phyloP scores from a whole-genome alignment of 768 basidiomycete species.

The Cantharellus anzutake region DNA sequence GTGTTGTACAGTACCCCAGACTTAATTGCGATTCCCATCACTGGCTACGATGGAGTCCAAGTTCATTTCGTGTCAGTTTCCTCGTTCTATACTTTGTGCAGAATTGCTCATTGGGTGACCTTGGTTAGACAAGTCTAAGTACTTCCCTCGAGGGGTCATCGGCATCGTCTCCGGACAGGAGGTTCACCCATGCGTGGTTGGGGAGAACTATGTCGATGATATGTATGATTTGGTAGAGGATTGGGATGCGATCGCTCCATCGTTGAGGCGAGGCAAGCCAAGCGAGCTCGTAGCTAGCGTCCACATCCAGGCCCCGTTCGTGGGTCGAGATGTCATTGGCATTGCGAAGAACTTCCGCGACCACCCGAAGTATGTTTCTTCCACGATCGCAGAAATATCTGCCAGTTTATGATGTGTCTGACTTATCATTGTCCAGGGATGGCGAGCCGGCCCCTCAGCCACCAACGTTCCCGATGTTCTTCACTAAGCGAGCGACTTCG shows the following conservation, averaged over 20 bases:
- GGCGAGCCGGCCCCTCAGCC: conserved; percentile 4
- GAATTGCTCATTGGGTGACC: too few relatives aligned
- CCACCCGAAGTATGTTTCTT: conserved; percentile 7
- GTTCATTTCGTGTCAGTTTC: too few relatives aligned
- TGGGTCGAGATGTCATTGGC: conserved; percentile 14
- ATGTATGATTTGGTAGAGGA: neutral
- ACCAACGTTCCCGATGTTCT: conserved; percentile 13
- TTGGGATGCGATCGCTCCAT: neutral
- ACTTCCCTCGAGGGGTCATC: neutral
- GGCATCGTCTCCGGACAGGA: neutral
- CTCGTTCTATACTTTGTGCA: too few relatives aligned
- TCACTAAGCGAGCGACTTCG: conserved; percentile 16
- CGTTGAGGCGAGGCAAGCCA: neutral
- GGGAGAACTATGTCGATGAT: neutral
- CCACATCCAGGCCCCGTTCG: conserved; percentile 11
- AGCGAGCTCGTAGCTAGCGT: conserved; percentile 10
- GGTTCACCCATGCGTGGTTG: neutral
- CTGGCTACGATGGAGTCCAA: too few relatives aligned
- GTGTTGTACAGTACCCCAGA: too few relatives aligned
- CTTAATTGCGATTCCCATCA: too few relatives aligned
- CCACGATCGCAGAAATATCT: neutral
- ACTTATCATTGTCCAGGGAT: too few relatives aligned
- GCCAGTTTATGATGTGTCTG: too few relatives aligned
- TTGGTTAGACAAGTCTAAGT: neutral
- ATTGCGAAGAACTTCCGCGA: conserved; percentile 15